Evolutionary conservation across 768 basidiomycete species (phyloP), one percentile per base, ranked within the genome.

Genomic region (Leccinellum luteum): DNA sequence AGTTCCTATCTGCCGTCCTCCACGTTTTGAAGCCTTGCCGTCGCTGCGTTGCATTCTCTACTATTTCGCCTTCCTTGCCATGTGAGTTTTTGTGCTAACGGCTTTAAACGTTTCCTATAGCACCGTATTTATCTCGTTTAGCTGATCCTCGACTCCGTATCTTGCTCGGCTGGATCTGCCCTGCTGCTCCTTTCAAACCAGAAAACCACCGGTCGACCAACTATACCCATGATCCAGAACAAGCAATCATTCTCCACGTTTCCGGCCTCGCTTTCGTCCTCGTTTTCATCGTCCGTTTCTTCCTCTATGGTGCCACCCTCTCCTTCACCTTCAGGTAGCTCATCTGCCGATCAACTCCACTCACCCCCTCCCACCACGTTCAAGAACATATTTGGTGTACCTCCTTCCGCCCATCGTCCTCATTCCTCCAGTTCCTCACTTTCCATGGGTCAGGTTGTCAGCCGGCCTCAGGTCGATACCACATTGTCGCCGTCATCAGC

Each of bases 231-330:
- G 67, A 67, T 57, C 70, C 71, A 65, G 67, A 72, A 69, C 67
- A 70, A 71, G 66, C 69, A 78, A 64, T 72, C 73, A 54, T 62
- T 72, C 58, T 71, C 75, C 64, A 69, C 70, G 63, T 77, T 79
- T 57, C 66, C 69, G 53, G 72, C 73, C 68, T 77, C 78, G 47
- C 71, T 73, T 58, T 72, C 75, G 31, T 76, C 78, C 69, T 78
- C 80, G 61, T 76, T 80, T 67, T 68, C 76, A 61, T 75, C 79
- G 65, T 74, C 78, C 58, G 69, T 72, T 63, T 73, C 69, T 59
- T 70, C 76, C 55, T 73, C 75, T 64, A 76, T 75, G 73, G 68
- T 73, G 68, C 69, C 73, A 61, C 75, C 70, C 59, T 71, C 76
- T 56, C 71, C 66, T 68, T 76, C 78, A 64, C 71, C 66, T 68